Base-by-base conservation (phyloP, 2,329 filamentous ascomycete species). In the Hypoxylon rubiginosum region DNA sequence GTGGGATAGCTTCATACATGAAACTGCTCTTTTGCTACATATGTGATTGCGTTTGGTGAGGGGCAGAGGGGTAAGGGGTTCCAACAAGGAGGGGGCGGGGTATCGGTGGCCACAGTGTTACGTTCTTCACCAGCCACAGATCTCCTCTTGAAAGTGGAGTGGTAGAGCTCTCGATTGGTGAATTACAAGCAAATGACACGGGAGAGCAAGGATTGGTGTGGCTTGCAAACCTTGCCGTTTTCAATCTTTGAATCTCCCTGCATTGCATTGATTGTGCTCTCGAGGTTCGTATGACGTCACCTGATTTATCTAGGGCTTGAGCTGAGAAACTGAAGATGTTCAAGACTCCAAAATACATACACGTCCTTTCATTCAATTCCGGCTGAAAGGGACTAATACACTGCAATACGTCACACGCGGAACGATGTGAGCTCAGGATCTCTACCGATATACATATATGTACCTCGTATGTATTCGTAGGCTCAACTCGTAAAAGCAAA, bases 231-330 rank as follows among this genome's bases (percentile, higher is more conserved):
- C 34, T 5, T 39, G 34, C 39, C 17, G n/a, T 43, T 43, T 43
- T 17, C n/a, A 10, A 43, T 15, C 39, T 41, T n/a, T 49, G 24
- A 13, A 30, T n/a, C 21, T 24, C 21, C 21, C 21, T 24, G 21
- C 2, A 24, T 24, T 24, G n/a, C 41, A 43, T 19, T 7, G 41
- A 43, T 7, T 17, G 11, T 21, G 21, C 6, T 28, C 21, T 49
- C 26, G 26, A 50, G 15, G 46, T 8, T 26, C 15, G 24, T n/a
- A 50, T 50, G 46, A 50, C 46, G 46, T 50, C 46, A 50, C 26
- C 15, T 50, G 26, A n/a, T 32, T 50, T 17, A 28, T n/a, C 26
- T 10, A 30, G 26, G 15, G 17, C 26, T 30, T 2, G n/a, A 50
- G 46, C 46, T 50, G 46, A n/a, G 39, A 11, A 41, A 41, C 36